Evolutionary conservation across 768 basidiomycete genomes (phyloP), one percentile per base, ranked within the genome.

Genomic region (Pisolithus tinctorius): DNA sequence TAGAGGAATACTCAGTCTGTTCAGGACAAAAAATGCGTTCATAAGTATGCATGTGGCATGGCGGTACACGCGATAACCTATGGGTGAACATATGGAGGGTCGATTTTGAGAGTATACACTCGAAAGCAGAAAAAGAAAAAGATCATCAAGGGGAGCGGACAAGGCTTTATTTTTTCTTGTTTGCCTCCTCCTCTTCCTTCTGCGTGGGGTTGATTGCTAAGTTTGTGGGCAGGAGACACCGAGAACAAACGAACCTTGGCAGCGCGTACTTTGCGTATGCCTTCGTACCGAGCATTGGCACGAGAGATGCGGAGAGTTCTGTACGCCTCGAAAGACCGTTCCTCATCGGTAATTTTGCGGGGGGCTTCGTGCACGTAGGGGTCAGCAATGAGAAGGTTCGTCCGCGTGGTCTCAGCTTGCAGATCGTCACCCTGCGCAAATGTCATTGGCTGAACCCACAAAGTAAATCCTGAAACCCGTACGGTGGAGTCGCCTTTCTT

Each of bases 401-500:
- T 67, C 52, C 88, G 87, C 59, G 88, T 89, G 57, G 84, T 89
- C 59, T 81, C 68, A 47, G 86, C 84, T 57, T 74, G 79, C 72
- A 91, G 88, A 55, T 91, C 91, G 42, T 88, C 91, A 51, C 81
- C 83, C 92, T 95, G 60, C 31, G 27, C 39, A 42, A 47, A 34
- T 34, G 45, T 57, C 47, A 54, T 55, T 47, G 47, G 26, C 44
- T 42, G 30, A 20, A 36, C 25, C 27, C 25, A 58, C 34, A 59
- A 49, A 25, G 54, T 45, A 20, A 36, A 44, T 27, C 38, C 23
- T 20, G 2, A 17, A 4, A 40, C 20, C 77, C 91, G 59, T 65
- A 93, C 93, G 53, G 84, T 81, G 45, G 93, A 88, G 72, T 97
- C 94, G 51, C 90, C 91, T 80, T 88, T 86, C 83, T 96, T 97